A percentile compares a stretch with the other conserved stretches of the same genome.
Conservation (phyloP, 2,329 filamentous ascomycete genomes). For the Neocucurbitaria cava region DNA sequence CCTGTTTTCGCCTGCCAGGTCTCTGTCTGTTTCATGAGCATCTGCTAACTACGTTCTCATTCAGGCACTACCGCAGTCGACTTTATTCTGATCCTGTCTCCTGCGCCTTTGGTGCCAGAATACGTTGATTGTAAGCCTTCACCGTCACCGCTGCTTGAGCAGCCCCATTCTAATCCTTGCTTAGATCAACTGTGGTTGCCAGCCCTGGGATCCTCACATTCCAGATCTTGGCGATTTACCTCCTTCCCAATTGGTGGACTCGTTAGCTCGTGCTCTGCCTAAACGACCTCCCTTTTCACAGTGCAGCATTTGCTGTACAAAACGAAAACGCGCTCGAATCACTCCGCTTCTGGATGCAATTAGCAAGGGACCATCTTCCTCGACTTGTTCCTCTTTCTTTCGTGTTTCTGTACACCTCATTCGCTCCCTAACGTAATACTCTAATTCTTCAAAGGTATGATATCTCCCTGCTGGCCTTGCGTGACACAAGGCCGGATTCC, state of each 20-base stretch:
- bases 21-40: constrained; percentile 1
- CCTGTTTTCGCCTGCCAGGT: background rate
- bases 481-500: constrained; percentile 11
- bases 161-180: constrained; percentile 33
- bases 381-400: constrained; percentile 42
- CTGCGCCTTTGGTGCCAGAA: constrained; percentile 25
- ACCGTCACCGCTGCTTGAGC: constrained; percentile 1
- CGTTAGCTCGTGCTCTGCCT: constrained; percentile 63
- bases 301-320: constrained; percentile 43
- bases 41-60: constrained; percentile 17
- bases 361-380: constrained; percentile 48
- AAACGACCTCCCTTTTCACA: constrained; percentile 42
- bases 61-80: constrained; percentile 21
- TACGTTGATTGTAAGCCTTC: constrained; percentile 30
- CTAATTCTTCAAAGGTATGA: constrained; percentile 58
- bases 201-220: constrained; percentile 52
- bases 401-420: constrained; percentile 41
- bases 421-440: constrained; percentile 54
- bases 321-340: constrained; percentile 45
- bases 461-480: constrained; percentile 23
- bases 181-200: constrained; percentile 47
- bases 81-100: constrained; percentile 22
- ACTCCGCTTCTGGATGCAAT: constrained; percentile 53
- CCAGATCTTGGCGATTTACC: constrained; percentile 51
- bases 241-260: constrained; percentile 53